Conservation (phyloP, 2,329 filamentous ascomycete genomes). For the Microdochium nivale region DNA sequence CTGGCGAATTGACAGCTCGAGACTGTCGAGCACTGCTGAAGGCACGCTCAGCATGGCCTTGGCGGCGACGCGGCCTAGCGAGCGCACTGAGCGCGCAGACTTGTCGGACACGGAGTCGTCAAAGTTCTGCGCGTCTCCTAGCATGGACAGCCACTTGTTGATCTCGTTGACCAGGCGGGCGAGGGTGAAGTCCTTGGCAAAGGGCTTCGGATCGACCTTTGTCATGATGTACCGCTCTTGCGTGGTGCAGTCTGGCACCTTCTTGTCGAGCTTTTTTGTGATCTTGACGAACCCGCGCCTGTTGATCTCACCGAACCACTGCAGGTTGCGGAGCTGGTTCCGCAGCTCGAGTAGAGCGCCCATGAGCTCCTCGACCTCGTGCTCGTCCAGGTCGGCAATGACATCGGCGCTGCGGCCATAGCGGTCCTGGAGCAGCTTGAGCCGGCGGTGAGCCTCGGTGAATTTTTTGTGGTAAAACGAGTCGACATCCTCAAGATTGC, state of each 20-base stretch:
- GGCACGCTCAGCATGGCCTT: constrained; percentile 69
- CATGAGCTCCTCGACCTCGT: constrained; percentile 87
- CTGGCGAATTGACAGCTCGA: constrained; percentile 63
- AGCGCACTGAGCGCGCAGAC: constrained; percentile 60
- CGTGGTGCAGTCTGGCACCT: constrained; percentile 64
- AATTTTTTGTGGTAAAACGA: constrained; percentile 96
- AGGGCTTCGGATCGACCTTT: constrained; percentile 82
- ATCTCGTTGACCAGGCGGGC: constrained; percentile 49
- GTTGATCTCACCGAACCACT: constrained; percentile 98
- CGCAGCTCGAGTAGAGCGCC: constrained; percentile 83
- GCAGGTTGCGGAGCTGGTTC: constrained; percentile 78
- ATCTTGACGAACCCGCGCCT: constrained; percentile 94
- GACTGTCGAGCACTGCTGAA: constrained; percentile 54
- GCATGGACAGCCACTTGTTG: constrained; percentile 82
- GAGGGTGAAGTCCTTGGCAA: constrained; percentile 62
- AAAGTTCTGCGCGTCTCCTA: constrained; percentile 68
- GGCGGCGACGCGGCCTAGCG: constrained; percentile 67
- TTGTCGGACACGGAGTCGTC: constrained; percentile 69
- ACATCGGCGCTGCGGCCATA: constrained; percentile 69
- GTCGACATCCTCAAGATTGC: constrained; percentile 95
- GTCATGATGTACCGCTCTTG: constrained; percentile 83
- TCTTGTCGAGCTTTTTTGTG: constrained; percentile 98
- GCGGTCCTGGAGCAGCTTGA: constrained; percentile 79
- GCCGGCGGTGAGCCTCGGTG: constrained; percentile 70
- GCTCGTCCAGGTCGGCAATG: constrained; percentile 67